Percentiles rank a stretch among this genome's conserved stretches.
Evolutionary conservation across 441 rosid genomes (phyloP).

Genomic region (Gossypium davidsonii): DNA sequence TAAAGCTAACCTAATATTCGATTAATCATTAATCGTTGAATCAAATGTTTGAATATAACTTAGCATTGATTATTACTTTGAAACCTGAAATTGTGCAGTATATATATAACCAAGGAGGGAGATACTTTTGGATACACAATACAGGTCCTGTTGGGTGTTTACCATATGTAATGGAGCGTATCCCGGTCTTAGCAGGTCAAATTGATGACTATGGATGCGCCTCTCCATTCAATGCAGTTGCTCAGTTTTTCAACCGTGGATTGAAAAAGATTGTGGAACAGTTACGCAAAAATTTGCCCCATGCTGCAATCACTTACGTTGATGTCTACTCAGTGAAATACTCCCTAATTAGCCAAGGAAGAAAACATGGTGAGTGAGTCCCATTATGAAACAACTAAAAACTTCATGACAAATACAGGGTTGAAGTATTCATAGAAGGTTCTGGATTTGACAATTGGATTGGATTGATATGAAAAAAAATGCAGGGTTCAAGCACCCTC

Average conservation of each 20-base stretch:
- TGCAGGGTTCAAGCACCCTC: conserved; percentile 42
- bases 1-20: neutral
- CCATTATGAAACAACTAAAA: neutral
- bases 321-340: conserved; percentile 55
- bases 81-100: conserved; percentile 21
- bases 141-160: conserved; percentile 85
- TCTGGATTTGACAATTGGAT: neutral
- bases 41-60: neutral
- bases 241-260: conserved; percentile 43
- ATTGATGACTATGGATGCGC: conserved; percentile 56
- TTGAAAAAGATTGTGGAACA: conserved; percentile 37
- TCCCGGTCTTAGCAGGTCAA: conserved; percentile 29
- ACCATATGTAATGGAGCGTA: conserved; percentile 44
- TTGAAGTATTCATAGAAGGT: neutral
- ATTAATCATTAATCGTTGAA: neutral
- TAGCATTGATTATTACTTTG: neutral
- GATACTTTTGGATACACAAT: conserved; percentile 76
- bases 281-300: conserved; percentile 32
- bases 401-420: neutral
- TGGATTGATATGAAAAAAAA: neutral
- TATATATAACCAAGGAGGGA: conserved; percentile 50
- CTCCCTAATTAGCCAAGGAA: conserved; percentile 32
- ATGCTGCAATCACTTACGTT: conserved; percentile 50
- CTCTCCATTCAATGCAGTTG: conserved; percentile 45
- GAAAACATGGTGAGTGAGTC: conserved; percentile 32